Percentiles rank a stretch among this genome's conserved stretches.
Conservation (phyloP, 1,284 basidiomycete species). For the Coniferiporia weirii region DNA sequence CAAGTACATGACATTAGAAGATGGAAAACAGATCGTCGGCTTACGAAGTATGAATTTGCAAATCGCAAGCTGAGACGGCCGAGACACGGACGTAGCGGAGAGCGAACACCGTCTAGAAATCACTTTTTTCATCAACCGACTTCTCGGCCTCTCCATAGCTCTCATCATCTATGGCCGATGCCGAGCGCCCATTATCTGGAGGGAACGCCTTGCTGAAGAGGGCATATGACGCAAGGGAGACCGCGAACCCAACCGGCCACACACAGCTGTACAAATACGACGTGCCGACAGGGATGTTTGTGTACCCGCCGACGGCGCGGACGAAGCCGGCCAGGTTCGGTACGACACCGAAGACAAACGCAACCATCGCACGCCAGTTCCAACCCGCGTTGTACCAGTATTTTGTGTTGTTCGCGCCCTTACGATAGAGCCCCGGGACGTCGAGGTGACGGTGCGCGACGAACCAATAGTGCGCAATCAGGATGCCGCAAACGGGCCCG, state of each 20-base stretch:
- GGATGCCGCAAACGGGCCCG: conserved; percentile 3
- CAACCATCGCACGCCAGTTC: conserved; percentile 7
- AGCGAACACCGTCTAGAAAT: neutral
- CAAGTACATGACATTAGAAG: no score
- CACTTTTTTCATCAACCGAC: neutral
- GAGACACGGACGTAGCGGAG: no score
- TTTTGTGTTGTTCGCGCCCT: neutral
- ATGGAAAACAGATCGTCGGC: no score
- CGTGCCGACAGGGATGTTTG: neutral
- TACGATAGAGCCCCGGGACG: conserved; percentile 6
- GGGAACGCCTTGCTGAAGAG: neutral
- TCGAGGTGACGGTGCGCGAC: conserved; percentile 1
- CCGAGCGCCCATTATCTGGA: neutral
- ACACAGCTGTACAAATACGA: conserved; percentile 2
- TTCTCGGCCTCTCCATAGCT: neutral
- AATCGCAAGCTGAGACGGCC: no score
- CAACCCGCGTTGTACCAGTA: conserved; percentile 10
- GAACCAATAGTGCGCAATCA: conserved; percentile 6
- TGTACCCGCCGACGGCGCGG: neutral
- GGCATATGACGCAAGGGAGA: neutral
- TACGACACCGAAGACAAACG: neutral
- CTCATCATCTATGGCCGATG: neutral
- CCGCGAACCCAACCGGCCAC: conserved; percentile 2
- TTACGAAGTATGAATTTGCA: no score
- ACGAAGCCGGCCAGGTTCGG: conserved; percentile 3